These are phyloP conservation scores for Aspergillus terreus DNA, from an alignment of 2,329 filamentous ascomycete species.

Conservation along the genomic window DNA sequence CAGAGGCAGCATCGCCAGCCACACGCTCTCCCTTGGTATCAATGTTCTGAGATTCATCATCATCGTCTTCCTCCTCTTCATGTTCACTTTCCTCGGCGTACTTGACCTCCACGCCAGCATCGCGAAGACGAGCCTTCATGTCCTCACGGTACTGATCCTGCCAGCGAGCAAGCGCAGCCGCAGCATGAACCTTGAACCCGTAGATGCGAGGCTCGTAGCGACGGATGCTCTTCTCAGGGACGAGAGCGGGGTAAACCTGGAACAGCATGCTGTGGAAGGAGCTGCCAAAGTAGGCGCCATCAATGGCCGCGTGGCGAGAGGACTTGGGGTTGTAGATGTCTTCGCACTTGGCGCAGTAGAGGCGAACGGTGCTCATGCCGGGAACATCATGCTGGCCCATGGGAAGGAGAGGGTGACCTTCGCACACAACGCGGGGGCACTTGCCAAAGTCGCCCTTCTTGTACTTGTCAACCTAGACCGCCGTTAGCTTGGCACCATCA, in stretches of 20 bases:
- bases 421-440: constrained; percentile 93
- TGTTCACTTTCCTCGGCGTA: constrained; percentile 69
- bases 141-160: constrained; percentile 77
- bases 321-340: constrained; percentile 99
- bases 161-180: constrained; percentile 85
- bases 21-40: constrained; percentile 21
- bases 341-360: constrained; percentile 96
- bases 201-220: constrained; percentile 89
- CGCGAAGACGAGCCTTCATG: constrained; percentile 73
- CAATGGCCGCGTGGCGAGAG: constrained; percentile 87
- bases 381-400: constrained; percentile 91
- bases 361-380: constrained; percentile 85
- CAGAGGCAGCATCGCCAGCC: constrained; percentile 28
- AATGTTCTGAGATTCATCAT: constrained; percentile 27
- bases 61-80: constrained; percentile 42
- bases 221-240: constrained; percentile 78
- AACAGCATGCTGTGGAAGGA: constrained; percentile 99
- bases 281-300: constrained; percentile 96
- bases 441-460: constrained; percentile 98
- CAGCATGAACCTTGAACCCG: constrained; percentile 91
- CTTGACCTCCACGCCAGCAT: constrained; percentile 66
- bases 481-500: no score
- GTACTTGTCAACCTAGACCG: constrained; percentile 85
- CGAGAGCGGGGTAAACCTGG: constrained; percentile 90
- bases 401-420: constrained; percentile 86